phyloP scores from a whole-genome alignment of 2,329 filamentous ascomycete species.

The Colletotrichum paranaense region DNA sequence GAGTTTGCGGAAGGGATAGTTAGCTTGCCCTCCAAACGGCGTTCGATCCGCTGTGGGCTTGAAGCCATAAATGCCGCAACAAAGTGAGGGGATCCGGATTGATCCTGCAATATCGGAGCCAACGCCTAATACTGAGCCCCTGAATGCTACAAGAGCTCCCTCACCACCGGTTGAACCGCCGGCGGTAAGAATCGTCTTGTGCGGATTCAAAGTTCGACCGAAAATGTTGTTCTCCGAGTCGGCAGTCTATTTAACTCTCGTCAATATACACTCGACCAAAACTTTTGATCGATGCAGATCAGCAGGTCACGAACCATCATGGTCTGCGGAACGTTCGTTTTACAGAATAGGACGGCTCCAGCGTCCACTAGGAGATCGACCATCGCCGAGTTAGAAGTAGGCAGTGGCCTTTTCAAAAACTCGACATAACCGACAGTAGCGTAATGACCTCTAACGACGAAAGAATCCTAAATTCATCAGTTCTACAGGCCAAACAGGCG shows the following conservation, averaged over 20 bases:
- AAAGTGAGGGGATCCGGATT: conserved; percentile 55
- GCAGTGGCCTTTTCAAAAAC: conserved; percentile 64
- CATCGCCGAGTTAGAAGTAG: conserved; percentile 62
- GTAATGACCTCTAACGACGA: conserved; percentile 64
- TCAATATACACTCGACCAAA: neutral
- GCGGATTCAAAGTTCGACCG: conserved; percentile 67
- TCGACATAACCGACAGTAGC: conserved; percentile 66
- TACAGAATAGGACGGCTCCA: conserved; percentile 76
- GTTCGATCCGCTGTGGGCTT: conserved; percentile 49
- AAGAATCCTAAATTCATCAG: conserved; percentile 65
- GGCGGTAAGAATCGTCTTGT: conserved; percentile 68
- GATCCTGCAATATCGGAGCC: conserved; percentile 57
- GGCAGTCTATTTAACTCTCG: conserved; percentile 57
- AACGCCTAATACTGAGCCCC: conserved; percentile 53
- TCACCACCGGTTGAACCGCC: conserved; percentile 75
- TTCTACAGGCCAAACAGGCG: conserved; percentile 47
- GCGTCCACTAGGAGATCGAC: conserved; percentile 67
- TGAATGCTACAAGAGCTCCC: conserved; percentile 51
- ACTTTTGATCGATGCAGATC: neutral
- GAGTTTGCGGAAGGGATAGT: conserved; percentile 17
- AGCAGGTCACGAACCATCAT: conserved; percentile 49
- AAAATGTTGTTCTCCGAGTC: conserved; percentile 66
- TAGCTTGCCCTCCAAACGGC: conserved; percentile 38
- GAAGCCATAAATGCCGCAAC: conserved; percentile 56
- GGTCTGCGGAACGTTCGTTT: conserved; percentile 76